Conservation (phyloP, 306 rosid species). For the Vigna angularis region DNA sequence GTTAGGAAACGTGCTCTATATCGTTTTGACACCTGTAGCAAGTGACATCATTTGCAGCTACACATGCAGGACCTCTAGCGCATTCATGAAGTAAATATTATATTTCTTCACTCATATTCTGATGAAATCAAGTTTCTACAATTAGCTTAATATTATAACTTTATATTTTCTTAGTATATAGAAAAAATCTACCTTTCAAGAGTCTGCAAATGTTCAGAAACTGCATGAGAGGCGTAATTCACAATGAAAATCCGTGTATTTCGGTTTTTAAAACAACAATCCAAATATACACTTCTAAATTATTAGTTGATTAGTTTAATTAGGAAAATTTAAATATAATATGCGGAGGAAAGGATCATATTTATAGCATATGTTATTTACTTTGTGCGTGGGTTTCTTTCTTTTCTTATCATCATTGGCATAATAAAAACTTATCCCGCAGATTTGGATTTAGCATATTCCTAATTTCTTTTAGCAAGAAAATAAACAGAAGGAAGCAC, state of each 20-base stretch:
- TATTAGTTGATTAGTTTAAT: neutral
- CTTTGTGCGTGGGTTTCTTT: constrained; percentile 33
- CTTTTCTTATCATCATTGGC: neutral
- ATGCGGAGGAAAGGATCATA: neutral
- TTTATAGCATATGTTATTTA: constrained; percentile 29
- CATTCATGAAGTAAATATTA: neutral
- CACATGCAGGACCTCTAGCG: neutral
- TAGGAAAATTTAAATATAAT: neutral
- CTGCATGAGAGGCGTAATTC: neutral
- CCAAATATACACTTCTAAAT: neutral
- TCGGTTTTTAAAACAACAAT: neutral
- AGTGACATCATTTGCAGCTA: neutral
- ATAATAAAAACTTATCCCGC: constrained; percentile 17
- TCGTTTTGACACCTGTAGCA: constrained; percentile 18
- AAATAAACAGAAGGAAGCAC: constrained; percentile 25
- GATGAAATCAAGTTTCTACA: neutral
- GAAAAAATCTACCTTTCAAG: constrained; percentile 40
- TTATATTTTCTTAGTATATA: neutral
- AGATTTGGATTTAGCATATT: constrained; percentile 34
- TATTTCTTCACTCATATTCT: neutral
- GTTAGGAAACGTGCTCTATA: constrained; percentile 28
- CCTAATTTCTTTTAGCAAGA: constrained; percentile 38
- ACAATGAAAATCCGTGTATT: neutral
- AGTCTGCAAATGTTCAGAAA: constrained; percentile 29
- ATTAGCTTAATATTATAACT: neutral